Evolutionary conservation across 2,329 filamentous ascomycete species (phyloP).

Genomic region (Tolypocladium cylindrosporum): DNA sequence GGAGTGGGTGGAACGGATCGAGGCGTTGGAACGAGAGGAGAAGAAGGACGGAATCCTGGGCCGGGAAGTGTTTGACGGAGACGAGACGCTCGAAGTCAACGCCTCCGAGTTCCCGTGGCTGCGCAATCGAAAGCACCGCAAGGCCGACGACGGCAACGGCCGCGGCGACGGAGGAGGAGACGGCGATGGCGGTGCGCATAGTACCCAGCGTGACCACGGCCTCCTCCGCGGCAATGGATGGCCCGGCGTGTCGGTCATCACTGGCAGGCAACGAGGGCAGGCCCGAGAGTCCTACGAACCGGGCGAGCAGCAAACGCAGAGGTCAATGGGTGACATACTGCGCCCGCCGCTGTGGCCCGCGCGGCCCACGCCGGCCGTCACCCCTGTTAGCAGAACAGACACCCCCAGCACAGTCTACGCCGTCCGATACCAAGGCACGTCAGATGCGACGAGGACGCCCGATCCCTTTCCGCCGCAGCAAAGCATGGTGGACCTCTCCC

Average conservation of each 20-base stretch:
- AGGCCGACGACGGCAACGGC: constrained; percentile 16
- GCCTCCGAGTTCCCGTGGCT: constrained; percentile 41
- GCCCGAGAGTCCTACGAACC: constrained; percentile 8
- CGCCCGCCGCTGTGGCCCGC: constrained; percentile 45
- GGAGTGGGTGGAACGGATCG: constrained; percentile 96
- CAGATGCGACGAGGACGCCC: constrained; percentile 39
- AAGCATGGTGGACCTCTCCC: constrained; percentile 20
- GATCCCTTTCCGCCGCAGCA: constrained; percentile 21
- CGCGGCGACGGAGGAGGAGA: constrained; percentile 5
- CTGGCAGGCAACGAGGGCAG: constrained; percentile 15
- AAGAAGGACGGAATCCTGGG: constrained; percentile 89
- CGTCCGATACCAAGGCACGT: constrained; percentile 48
- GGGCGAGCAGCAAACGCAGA: constrained; percentile 15
- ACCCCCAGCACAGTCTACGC: constrained; percentile 56
- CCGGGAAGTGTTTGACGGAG: constrained; percentile 84
- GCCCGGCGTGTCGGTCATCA: constrained; percentile 16
- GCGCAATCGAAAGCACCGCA: constrained; percentile 25
- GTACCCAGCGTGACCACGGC: background rate
- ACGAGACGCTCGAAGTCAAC: constrained; percentile 72
- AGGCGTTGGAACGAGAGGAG: constrained; percentile 83
- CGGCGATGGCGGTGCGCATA: constrained; percentile 3
- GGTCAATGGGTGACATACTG: constrained; percentile 24
- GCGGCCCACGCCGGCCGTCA: constrained; percentile 43
- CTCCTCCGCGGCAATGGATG: constrained; percentile 12
- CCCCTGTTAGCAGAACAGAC: constrained; percentile 51